Evolutionary conservation across 176 grass and related monocot species (phyloP), one percentile per base, ranked within the genome.

Genomic region (Areca catechu): DNA sequence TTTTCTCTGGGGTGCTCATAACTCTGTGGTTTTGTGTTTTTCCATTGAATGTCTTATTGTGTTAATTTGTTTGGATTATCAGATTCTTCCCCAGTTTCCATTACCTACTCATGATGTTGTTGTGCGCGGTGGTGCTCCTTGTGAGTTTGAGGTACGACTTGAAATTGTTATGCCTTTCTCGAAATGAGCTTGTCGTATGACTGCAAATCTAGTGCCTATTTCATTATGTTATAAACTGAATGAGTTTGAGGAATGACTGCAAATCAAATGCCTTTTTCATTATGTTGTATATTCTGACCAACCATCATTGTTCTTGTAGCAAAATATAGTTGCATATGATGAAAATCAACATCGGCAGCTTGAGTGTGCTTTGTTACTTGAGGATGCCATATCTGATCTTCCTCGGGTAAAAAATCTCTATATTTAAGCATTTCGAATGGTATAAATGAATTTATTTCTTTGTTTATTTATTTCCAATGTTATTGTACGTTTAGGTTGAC

Each of bases 351-450:
- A 50, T 5, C 81, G 77, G 2, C 2, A 50, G 1, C 63, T 97
- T 56, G 81, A 85, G 19, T 61, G 70, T 3, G 87, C 83, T 2
- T 25, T 97, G 34, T 53, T 80, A 27, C 84, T 91, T 34, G 72
- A 67, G 20, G 93, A 91, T 64, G 93, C 87, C 1, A 80, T 97
- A 58, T 97, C 93, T 20, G 93, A 97, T 52, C 57, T 97, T 49
- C 93, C 93, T 37, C 18, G 16, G 61, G 93, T 76, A 66, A 69
- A 72, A 71, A 5, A 24, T 50, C 54, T 25, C 27, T 29, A 29
- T 29, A 29, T 29, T 29, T 29, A 29, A 6, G 27, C 1, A 5
- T 29, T 29, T 29, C 5, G 25, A 5, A 27, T 27, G 0, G 27
- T 4, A 29, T 29, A 6, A 29, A 0, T 6, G 27, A 5, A 21